Conservation (phyloP, 2,329 filamentous ascomycete species). For the Aureobasidium sp. region DNA sequence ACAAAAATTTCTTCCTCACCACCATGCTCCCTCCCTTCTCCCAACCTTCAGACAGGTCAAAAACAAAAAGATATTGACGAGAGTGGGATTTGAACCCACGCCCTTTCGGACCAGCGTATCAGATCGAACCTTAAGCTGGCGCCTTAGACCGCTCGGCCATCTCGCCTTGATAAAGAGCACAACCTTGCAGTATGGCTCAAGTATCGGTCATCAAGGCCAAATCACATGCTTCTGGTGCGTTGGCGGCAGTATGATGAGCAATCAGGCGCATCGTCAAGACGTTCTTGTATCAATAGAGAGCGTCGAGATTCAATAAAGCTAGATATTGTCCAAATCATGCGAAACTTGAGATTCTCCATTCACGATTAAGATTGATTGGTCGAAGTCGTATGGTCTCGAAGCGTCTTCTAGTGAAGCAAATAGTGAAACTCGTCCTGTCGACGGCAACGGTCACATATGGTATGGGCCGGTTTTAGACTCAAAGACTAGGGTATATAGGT, state of each 20-base stretch:
- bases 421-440: too few relatives aligned
- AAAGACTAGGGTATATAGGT: neutral
- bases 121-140: constrained; percentile 8
- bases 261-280: neutral
- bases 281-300: too few relatives aligned
- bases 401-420: neutral
- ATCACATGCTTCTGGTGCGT: neutral
- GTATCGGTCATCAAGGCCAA: too few relatives aligned
- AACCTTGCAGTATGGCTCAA: too few relatives aligned
- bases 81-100: constrained; percentile 12
- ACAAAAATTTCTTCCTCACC: neutral
- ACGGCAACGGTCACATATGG: neutral
- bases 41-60: too few relatives aligned
- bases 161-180: neutral
- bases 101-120: constrained; percentile 13
- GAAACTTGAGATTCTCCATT: neutral
- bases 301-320: neutral
- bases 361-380: neutral
- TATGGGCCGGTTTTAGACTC: neutral
- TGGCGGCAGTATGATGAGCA: neutral
- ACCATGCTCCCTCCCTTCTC: too few relatives aligned
- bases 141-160: constrained; percentile 15
- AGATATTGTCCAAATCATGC: neutral
- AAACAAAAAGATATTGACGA: constrained; percentile 9
- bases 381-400: too few relatives aligned